A percentile compares a stretch with the other conserved stretches of the same genome.
These are phyloP conservation scores for Phytophthora sansomeana DNA, from an alignment of 352 stramenopile genomes.

Conservation along the genomic window DNA sequence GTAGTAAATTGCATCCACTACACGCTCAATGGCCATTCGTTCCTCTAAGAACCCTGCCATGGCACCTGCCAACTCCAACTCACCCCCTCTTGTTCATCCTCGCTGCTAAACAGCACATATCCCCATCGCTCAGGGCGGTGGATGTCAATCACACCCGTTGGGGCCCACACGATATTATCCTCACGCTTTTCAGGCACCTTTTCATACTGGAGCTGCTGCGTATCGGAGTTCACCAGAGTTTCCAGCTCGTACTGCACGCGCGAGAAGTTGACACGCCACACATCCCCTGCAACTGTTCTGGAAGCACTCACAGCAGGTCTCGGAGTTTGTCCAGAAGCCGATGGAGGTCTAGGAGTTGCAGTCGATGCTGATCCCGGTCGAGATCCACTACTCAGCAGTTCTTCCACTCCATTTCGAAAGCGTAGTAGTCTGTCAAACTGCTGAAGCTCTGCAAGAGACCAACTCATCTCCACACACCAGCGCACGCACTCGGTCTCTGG, in stretches of 20 bases:
- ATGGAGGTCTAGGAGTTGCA: slow-evolving; percentile 32
- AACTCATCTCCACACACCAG: slow-evolving; percentile 89
- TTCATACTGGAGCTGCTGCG: slow-evolving; percentile 53
- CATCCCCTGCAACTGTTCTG: slow-evolving; percentile 44
- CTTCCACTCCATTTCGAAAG: slow-evolving; percentile 19
- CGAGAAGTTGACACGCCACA: slow-evolving; percentile 92
- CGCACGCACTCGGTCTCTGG: slow-evolving; percentile 58
- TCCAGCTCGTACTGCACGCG: slow-evolving; percentile 85
- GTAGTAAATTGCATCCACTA: slow-evolving; percentile 79
- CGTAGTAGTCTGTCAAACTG: slow-evolving; percentile 63
- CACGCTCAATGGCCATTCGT: slow-evolving; percentile 62
- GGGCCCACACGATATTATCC: slow-evolving; percentile 81
- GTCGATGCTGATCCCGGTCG: slow-evolving; percentile 1
- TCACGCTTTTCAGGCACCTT: slow-evolving; percentile 61
- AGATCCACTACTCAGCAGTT: not conserved
- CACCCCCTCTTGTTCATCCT: slow-evolving; percentile 50
- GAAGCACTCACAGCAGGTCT: slow-evolving; percentile 23
- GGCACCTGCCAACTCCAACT: slow-evolving; percentile 45
- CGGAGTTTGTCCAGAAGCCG: slow-evolving; percentile 3
- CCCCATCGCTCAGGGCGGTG: slow-evolving; percentile 80
- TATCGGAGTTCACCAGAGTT: slow-evolving; percentile 54
- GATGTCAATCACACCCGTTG: slow-evolving; percentile 79
- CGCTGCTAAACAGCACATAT: slow-evolving; percentile 67
- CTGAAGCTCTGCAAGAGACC: slow-evolving; percentile 72
- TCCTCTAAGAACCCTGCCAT: slow-evolving; percentile 53